Evolutionary conservation across 2,329 filamentous ascomycete species (phyloP).

Genomic region (Didymella segeticola): DNA sequence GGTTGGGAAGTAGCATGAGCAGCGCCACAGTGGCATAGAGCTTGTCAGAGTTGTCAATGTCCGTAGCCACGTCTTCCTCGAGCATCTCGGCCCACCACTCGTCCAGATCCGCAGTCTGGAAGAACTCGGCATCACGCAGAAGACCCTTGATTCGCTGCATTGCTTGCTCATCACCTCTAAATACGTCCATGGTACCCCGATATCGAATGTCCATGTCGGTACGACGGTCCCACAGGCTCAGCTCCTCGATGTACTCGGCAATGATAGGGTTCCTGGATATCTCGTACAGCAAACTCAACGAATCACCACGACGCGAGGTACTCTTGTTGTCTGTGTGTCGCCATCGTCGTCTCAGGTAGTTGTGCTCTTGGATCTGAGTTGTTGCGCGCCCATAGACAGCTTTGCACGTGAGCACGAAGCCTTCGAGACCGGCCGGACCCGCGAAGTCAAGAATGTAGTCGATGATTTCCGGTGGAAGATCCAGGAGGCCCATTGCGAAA

Average conservation of each 20-base stretch:
- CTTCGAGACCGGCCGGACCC: conserved; percentile 36
- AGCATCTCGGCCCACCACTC: conserved; percentile 39
- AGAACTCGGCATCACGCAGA: conserved; percentile 25
- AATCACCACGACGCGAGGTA: conserved; percentile 24
- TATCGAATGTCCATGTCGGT: conserved; percentile 5
- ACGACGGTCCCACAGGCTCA: conserved; percentile 38
- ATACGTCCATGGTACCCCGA: conserved; percentile 12
- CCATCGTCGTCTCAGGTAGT: conserved; percentile 36
- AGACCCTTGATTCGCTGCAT: conserved; percentile 31
- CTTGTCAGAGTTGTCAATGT: conserved; percentile 21
- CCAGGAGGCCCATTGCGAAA: conserved; percentile 37
- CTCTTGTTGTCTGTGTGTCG: conserved; percentile 25
- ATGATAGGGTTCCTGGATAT: conserved; percentile 37
- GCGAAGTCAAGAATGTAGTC: conserved; percentile 40
- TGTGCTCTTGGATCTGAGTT: conserved; percentile 38
- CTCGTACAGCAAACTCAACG: conserved; percentile 32
- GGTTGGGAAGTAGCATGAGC: conserved; percentile 38
- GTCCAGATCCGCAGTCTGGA: conserved; percentile 24
- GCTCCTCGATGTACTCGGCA: conserved; percentile 38
- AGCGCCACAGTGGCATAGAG: conserved; percentile 35
- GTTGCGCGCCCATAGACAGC: conserved; percentile 34
- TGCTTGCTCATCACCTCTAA: conserved; percentile 27
- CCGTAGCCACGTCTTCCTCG: conserved; percentile 26
- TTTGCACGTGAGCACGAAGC: conserved; percentile 41
- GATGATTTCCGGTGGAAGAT: conserved; percentile 43